Percentiles rank a stretch among this genome's conserved stretches.
Evolutionary conservation across 2,329 filamentous ascomycete genomes (phyloP).

Genomic region (Alternaria sp.): DNA sequence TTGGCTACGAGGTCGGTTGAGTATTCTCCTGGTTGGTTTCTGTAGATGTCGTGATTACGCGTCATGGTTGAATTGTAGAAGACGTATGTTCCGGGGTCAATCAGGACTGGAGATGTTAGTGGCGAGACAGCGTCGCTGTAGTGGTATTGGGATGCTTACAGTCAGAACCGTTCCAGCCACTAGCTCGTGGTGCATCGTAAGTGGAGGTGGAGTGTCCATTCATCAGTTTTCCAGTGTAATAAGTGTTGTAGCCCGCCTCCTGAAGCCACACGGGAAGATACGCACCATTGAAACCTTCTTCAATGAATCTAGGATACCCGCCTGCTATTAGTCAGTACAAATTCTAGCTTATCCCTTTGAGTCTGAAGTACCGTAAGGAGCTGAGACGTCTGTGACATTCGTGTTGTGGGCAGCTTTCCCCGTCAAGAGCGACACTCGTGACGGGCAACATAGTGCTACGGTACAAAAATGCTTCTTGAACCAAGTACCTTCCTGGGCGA

Average conservation of each 20-base stretch:
- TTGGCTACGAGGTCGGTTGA: constrained; percentile 65
- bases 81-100: constrained; percentile 72
- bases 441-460: constrained; percentile 71
- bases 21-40: constrained; percentile 63
- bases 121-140: too few relatives aligned
- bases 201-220: constrained; percentile 68
- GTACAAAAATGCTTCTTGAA: constrained; percentile 72
- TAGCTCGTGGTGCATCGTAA: constrained; percentile 64
- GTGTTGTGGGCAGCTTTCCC: constrained; percentile 73
- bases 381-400: constrained; percentile 67
- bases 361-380: constrained; percentile 59
- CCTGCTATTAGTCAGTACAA: constrained; percentile 36
- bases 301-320: constrained; percentile 71
- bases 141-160: constrained; percentile 25
- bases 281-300: constrained; percentile 68
- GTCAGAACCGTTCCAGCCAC: constrained; percentile 65
- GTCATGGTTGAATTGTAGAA: constrained; percentile 72
- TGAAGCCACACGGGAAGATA: constrained; percentile 77
- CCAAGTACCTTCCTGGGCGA: constrained; percentile 64
- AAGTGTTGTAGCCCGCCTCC: constrained; percentile 70
- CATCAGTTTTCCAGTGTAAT: constrained; percentile 76
- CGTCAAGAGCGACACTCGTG: constrained; percentile 69
- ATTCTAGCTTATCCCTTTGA: not conserved
- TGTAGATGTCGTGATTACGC: constrained; percentile 63
- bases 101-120: constrained; percentile 43